phyloP scores from a whole-genome alignment of 129 eudicot species.

The Heracleum sosnowskyi region DNA sequence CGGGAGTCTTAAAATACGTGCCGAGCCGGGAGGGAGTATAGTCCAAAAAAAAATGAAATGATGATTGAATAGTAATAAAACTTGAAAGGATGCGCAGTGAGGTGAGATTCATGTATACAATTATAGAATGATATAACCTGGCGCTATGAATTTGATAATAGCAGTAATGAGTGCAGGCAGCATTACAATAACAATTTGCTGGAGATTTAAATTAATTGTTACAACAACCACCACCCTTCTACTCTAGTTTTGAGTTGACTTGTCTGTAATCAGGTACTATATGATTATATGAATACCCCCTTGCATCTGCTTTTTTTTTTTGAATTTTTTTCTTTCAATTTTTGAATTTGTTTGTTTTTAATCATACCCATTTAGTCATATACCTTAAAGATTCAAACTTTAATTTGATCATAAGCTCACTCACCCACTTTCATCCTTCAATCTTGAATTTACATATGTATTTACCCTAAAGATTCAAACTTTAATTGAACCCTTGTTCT shows the following conservation, averaged over 20 bases:
- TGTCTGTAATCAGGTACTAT: slow-evolving; percentile 1
- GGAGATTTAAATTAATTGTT: background rate
- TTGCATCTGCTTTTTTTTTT: too few relatives aligned
- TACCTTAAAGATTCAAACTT: background rate
- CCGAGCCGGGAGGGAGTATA: too few relatives aligned
- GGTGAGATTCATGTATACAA: too few relatives aligned
- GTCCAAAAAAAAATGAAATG: too few relatives aligned
- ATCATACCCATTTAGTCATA: background rate
- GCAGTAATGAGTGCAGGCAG: background rate
- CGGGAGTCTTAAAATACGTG: too few relatives aligned
- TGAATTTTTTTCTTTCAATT: background rate
- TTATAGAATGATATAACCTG: too few relatives aligned
- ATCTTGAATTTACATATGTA: background rate
- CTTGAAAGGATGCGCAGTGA: too few relatives aligned
- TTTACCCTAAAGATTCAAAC: background rate
- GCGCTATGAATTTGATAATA: too few relatives aligned
- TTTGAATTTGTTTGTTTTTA: background rate
- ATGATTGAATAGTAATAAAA: too few relatives aligned
- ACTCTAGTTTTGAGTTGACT: slow-evolving; percentile 7
- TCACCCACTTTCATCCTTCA: background rate
- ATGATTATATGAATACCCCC: too few relatives aligned
- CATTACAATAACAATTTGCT: background rate
- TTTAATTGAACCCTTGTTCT: background rate
- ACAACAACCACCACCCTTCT: background rate
- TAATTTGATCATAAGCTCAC: background rate